phyloP scores from a whole-genome alignment of 2,329 filamentous ascomycete genomes.

The Aspergillus sp. region DNA sequence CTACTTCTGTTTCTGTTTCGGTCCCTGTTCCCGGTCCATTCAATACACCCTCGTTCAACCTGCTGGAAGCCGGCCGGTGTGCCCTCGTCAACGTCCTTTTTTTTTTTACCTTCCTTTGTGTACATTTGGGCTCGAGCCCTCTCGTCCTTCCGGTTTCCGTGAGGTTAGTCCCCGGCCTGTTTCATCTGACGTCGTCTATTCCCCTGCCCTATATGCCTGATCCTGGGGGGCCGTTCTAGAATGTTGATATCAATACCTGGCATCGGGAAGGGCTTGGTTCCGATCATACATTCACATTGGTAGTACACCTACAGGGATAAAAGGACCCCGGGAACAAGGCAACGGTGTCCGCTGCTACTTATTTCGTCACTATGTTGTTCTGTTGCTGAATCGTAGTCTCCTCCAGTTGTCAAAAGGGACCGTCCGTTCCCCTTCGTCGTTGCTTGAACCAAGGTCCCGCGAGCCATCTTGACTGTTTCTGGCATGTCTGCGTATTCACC shows the following conservation, averaged over 20 bases:
- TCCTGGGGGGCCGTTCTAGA: constrained; percentile 1
- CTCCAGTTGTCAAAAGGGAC: neutral
- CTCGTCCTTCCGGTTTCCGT: neutral
- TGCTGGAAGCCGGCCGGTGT: too few species aligned
- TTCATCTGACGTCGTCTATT: constrained; percentile 2
- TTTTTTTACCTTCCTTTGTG: neutral
- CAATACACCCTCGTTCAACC: too few species aligned
- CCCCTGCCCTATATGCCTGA: neutral
- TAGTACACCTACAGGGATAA: constrained; percentile 1
- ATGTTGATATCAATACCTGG: constrained; percentile 6
- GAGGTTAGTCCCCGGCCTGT: neutral
- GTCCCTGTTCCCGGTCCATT: too few species aligned
- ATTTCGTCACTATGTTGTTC: neutral
- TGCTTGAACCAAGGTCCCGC: neutral
- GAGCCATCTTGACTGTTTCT: neutral
- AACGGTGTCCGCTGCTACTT: neutral
- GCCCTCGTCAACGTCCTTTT: neutral
- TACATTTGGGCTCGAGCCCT: constrained; percentile 1
- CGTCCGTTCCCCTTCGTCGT: neutral
- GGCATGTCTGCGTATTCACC: constrained; percentile 18
- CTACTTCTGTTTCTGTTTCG: neutral
- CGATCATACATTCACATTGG: constrained; percentile 1
- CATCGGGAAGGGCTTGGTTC: constrained; percentile 1
- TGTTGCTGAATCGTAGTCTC: neutral
- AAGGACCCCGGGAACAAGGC: neutral